Evolutionary conservation across 192 early-diverging fungal species (phyloP), one percentile per base, ranked within the genome.

Genomic region (Linnemannia elongata): DNA sequence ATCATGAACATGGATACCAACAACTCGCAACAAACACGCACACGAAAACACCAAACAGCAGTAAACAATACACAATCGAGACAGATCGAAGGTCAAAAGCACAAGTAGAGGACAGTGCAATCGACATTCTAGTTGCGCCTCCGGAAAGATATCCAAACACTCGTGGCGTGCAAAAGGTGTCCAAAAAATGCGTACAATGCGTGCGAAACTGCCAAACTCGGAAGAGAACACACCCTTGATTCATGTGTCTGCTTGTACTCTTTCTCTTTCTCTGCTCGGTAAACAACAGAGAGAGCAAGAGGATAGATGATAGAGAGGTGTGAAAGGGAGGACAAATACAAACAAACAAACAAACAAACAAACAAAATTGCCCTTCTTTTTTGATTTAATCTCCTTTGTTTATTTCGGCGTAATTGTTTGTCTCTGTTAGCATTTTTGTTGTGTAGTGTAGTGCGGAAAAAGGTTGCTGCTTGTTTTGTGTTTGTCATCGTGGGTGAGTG

Each of bases 41-140:
- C 4, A 60, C 27, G 10, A 30, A 27, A n/a, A 15, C 8, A 44
- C 5, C 8, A 44, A 44, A 15, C 44, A 45, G 13, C 1, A 45
- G 44, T 3, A 15, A 45, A 45, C 44, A 45, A 45, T 45, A 10
- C 44, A 45, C 44, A 15, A 27, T 27, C 57, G 9, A 24, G n/a
- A 60, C n/a, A 57, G 54, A 57, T 57, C 54, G 54, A n/a, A n/a
- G n/a, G n/a, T n/a, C n/a, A n/a, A n/a, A n/a, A 57, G 20, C 49
- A n/a, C 41, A 60, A 60, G n/a, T n/a, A n/a, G 57, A 30, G 57
- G n/a, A 60, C 57, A 60, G 57, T 60, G 57, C 57, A n/a, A 60
- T 60, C 57, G 60, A 63, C 60, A 63, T 8, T 63, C 60, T 63
- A 63, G 60, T 63, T 63, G 60, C 30, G 60, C 30, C 60, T 66